These are phyloP conservation scores for Stenocarpella maydis DNA, from an alignment of 2,329 filamentous ascomycete genomes.

Conservation along the genomic window DNA sequence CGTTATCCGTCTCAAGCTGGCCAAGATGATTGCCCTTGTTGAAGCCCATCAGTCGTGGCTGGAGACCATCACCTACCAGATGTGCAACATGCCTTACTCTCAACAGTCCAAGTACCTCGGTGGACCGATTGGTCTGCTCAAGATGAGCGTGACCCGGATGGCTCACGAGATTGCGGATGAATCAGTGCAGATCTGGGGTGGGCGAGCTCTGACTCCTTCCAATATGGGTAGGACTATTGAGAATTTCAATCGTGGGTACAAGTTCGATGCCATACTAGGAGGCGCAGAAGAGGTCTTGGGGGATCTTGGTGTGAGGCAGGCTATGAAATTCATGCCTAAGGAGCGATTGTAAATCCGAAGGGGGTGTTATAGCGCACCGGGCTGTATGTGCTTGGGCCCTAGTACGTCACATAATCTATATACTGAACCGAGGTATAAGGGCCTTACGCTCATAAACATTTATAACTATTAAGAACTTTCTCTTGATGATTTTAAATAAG, in stretches of 20 bases:
- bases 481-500: too few species aligned
- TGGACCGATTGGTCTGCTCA: constrained; percentile 83
- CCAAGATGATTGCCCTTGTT: constrained; percentile 84
- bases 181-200: constrained; percentile 86
- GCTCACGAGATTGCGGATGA: constrained; percentile 87
- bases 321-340: constrained; percentile 85
- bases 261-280: constrained; percentile 81
- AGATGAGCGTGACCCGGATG: constrained; percentile 78
- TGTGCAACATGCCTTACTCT: constrained; percentile 84
- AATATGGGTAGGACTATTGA: constrained; percentile 87
- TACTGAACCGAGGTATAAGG: too few species aligned
- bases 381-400: too few species aligned
- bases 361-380: too few species aligned
- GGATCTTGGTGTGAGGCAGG: constrained; percentile 84
- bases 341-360: constrained; percentile 69
- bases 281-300: constrained; percentile 85
- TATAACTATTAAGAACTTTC: too few species aligned
- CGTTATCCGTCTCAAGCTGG: constrained; percentile 84
- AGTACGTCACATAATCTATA: too few species aligned
- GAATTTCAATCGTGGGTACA: constrained; percentile 85
- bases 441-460: too few species aligned
- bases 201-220: constrained; percentile 78
- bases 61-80: constrained; percentile 85
- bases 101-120: constrained; percentile 78
- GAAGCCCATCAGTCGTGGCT: constrained; percentile 89